Base-by-base conservation (phyloP, 208 protist species). In the Tritrichomonas musculus region DNA sequence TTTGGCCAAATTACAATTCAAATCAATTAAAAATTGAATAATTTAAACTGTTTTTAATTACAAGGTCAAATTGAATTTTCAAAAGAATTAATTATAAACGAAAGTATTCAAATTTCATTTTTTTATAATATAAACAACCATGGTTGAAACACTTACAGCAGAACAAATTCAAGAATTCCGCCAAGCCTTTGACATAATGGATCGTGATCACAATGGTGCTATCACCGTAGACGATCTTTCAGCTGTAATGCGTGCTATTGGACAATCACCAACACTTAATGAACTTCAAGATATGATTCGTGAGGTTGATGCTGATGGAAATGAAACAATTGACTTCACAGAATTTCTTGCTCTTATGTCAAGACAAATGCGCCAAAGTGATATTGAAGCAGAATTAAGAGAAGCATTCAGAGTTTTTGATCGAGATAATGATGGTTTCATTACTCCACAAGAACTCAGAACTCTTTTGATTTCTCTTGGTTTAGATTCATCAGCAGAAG, bases 241-340 rank as follows among this genome's bases (percentile, higher is more conserved):
- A 8, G 30, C 49, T 30, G 72, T 93, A 8, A 80, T 93, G 72
- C 36, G 60, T 27, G 50, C 47, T 41, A 57, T 93, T 30, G 92
- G 92, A 17, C 92, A 93, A 84, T 72, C 49, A 0, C 92, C 60
- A 88, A 93, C 92, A 72, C 44, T 30, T 39, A 92, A 66, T 69
- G 98, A 99, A 94, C 95, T 99, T 57, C 96, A 98, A 77, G 95
- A 97, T 57, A 99, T 99, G 97, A 97, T 99, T 84, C 96, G 97
- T 57, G 98, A 99, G 93, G 98, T 98, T 0, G 98, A 99, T 95
- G 95, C 98, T 2, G 98, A 99, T 94, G 97, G 97, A 55, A 99
- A 98, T 96, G 98, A 98, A 47, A 97, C 97, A 36, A 99, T 99
- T 94, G 98, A 99, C 94, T 99, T 99, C 94, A 97, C 97, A 14